Conservation (phyloP, 805 yeast species). For the Cyberlindnera mycetangii region DNA sequence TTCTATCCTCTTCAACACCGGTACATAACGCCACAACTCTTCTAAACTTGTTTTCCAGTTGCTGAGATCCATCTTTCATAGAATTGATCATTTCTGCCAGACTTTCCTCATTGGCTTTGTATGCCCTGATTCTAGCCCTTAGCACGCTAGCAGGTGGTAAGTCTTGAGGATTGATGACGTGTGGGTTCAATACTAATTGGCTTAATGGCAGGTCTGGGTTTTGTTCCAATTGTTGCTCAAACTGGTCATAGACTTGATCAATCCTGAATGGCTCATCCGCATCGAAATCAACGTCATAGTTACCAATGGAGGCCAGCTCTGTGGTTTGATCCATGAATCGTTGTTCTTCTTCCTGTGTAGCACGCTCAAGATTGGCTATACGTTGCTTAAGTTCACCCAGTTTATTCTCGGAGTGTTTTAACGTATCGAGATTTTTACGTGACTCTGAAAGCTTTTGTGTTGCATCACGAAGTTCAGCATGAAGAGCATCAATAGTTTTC, state of each 20-base stretch:
- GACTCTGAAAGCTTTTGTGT: conserved; percentile 48
- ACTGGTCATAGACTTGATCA: conserved; percentile 51
- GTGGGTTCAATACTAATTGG: conserved; percentile 19
- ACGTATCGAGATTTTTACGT: conserved; percentile 48
- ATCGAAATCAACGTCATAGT: conserved; percentile 59
- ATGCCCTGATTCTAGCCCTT: conserved; percentile 79
- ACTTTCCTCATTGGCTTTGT: conserved; percentile 61
- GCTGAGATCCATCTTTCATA: conserved; percentile 51
- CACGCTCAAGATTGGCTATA: conserved; percentile 55
- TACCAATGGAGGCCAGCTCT: conserved; percentile 36
- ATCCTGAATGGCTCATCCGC: conserved; percentile 92
- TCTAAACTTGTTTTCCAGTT: conserved; percentile 73
- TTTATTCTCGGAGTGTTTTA: conserved; percentile 42
- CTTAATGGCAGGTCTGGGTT: conserved; percentile 30
- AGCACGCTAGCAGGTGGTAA: conserved; percentile 43
- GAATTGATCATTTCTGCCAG: conserved; percentile 50
- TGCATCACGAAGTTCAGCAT: conserved; percentile 54
- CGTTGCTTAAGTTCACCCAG: conserved; percentile 52
- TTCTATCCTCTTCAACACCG: conserved; percentile 76
- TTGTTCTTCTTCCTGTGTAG: conserved; percentile 60
- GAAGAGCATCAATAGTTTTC: conserved; percentile 47
- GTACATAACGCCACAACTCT: conserved; percentile 88
- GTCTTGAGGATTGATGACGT: conserved; percentile 25
- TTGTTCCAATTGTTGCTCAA: conserved; percentile 40
- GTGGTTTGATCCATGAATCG: conserved; percentile 45